Percentiles rank a stretch among this genome's conserved stretches.
Conservation (phyloP, 2,329 filamentous ascomycete genomes). For the Emericellopsis atlantica region DNA sequence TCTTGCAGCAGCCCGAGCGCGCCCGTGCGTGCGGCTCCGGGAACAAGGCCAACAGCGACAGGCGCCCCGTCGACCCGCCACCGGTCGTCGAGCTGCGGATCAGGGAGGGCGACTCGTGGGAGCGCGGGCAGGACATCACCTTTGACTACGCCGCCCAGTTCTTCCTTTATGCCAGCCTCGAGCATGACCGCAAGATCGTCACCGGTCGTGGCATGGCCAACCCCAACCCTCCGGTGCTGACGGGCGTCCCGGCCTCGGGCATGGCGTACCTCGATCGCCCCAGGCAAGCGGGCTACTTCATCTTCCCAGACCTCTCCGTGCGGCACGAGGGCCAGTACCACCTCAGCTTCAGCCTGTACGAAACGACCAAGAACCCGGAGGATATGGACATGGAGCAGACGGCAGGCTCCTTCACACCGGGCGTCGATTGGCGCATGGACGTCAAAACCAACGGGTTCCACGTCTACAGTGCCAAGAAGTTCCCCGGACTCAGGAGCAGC, state of each 20-base stretch:
- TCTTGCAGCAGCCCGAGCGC: constrained; percentile 89
- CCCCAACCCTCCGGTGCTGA: constrained; percentile 71
- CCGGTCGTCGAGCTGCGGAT: constrained; percentile 88
- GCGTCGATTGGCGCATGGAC: constrained; percentile 75
- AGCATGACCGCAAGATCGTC: constrained; percentile 72
- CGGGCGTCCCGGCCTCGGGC: constrained; percentile 86
- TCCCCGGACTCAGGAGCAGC: constrained; percentile 84
- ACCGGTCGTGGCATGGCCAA: constrained; percentile 61
- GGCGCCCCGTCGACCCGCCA: constrained; percentile 85
- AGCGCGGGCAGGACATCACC: constrained; percentile 58
- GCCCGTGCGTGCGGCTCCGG: constrained; percentile 91
- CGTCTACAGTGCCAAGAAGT: constrained; percentile 96
- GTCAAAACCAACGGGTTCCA: constrained; percentile 79
- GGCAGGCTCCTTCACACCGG: constrained; percentile 31
- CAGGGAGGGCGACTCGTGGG: constrained; percentile 49
- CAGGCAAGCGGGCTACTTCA: constrained; percentile 72
- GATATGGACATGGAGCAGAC: constrained; percentile 53
- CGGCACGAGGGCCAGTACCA: constrained; percentile 88
- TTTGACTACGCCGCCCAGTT: constrained; percentile 94
- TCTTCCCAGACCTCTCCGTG: constrained; percentile 93
- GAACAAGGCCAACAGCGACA: constrained; percentile 62
- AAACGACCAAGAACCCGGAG: constrained; percentile 77
- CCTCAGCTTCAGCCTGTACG: constrained; percentile 86
- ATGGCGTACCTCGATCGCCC: constrained; percentile 94
- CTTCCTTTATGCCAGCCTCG: constrained; percentile 88